These are phyloP conservation scores for Tetrapisispora nanseiensis DNA, from an alignment of 805 yeast species.

Conservation along the genomic window DNA sequence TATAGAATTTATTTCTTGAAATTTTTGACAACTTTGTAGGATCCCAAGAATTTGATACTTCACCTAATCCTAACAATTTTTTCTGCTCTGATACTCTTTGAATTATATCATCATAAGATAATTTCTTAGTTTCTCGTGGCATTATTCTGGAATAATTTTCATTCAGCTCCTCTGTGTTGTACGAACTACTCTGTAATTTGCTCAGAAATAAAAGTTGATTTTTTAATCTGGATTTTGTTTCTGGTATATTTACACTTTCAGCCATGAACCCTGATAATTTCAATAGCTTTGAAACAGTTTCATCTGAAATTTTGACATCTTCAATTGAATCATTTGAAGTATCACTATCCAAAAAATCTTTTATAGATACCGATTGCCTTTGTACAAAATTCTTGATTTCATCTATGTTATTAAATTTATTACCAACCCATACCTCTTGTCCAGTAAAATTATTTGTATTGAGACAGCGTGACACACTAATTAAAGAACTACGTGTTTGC, in stretches of 20 bases:
- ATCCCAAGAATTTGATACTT: conserved; percentile 34
- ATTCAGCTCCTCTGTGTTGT: conserved; percentile 7
- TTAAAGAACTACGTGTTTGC: too few relatives aligned
- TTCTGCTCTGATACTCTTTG: conserved; percentile 16
- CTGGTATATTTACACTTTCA: conserved; percentile 19
- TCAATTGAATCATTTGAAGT: background rate
- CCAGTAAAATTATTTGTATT: too few relatives aligned
- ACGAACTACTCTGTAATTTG: conserved; percentile 31
- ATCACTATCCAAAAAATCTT: conserved; percentile 10
- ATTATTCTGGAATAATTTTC: conserved; percentile 20
- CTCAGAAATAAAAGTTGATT: conserved; percentile 44
- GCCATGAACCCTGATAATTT: conserved; percentile 41
- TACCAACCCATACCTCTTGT: conserved; percentile 7
- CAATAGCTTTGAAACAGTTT: conserved; percentile 29
- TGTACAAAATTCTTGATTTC: conserved; percentile 18
- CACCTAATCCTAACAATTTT: conserved; percentile 31
- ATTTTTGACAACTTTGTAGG: conserved; percentile 29
- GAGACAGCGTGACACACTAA: too few relatives aligned
- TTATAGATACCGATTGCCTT: conserved; percentile 20
- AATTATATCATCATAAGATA: conserved; percentile 28
- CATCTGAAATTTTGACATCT: background rate
- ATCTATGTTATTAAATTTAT: conserved; percentile 15
- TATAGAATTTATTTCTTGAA: conserved; percentile 32
- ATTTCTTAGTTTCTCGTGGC: conserved; percentile 19
- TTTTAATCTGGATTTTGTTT: conserved; percentile 30